Evolutionary conservation across 225 moss, liverwort and hornwort genomes (phyloP).

Genomic region (Physcomitrellopsis africana): DNA sequence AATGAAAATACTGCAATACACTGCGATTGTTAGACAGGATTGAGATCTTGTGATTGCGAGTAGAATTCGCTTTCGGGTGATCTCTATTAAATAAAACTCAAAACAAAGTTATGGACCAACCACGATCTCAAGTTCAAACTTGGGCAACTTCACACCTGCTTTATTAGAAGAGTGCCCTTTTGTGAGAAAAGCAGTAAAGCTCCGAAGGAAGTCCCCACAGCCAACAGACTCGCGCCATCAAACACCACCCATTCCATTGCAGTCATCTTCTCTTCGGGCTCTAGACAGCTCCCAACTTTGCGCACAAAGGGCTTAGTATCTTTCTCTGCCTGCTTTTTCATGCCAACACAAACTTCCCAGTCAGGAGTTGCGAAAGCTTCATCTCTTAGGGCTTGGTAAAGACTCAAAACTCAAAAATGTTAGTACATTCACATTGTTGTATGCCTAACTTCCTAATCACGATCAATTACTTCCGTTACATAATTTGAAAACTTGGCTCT

Average conservation of each 20-base stretch:
- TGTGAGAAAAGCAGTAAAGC: conserved; percentile 78
- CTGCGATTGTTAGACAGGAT: conserved; percentile 27
- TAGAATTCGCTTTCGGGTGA: not conserved
- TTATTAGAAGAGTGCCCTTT: conserved; percentile 73
- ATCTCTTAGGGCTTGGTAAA: not conserved
- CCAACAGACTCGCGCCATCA: conserved; percentile 63
- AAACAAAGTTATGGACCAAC: conserved; percentile 12
- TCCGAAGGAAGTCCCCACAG: conserved; percentile 86
- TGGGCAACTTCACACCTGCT: conserved; percentile 58
- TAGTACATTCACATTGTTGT: not conserved
- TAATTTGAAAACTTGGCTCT: not conserved
- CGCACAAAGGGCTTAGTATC: conserved; percentile 60
- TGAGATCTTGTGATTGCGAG: not conserved
- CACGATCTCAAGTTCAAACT: conserved; percentile 7
- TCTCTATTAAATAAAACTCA: conserved; percentile 7
- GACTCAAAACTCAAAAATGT: conserved; percentile 5
- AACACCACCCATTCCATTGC: conserved; percentile 90
- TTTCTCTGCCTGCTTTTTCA: conserved; percentile 39
- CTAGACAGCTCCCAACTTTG: conserved; percentile 63
- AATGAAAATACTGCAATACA: conserved; percentile 74
- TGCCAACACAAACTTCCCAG: conserved; percentile 18
- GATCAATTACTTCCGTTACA: conserved; percentile 3
- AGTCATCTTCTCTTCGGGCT: conserved; percentile 72
- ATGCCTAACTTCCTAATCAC: conserved; percentile 4
- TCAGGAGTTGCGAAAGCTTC: conserved; percentile 14